Percentiles rank a stretch among this genome's conserved stretches.
These are phyloP conservation scores for Encephalitozoon cuniculi DNA, from an alignment of 371 early-diverging fungal genomes.

Conservation along the genomic window DNA sequence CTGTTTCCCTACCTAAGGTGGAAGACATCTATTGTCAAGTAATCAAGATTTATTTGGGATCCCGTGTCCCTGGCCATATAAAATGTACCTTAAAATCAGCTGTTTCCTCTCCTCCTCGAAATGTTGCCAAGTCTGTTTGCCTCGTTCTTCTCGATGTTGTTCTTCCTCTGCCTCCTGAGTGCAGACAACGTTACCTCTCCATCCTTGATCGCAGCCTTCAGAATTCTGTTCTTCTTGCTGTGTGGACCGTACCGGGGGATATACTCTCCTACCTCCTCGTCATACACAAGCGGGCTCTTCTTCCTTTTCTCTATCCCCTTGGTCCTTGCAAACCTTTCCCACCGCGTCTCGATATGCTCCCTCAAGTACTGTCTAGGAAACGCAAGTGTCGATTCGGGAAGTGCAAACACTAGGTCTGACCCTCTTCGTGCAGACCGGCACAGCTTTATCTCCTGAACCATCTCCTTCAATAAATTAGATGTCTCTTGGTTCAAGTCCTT, in stretches of 20 bases:
- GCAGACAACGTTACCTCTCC: constrained; percentile 62
- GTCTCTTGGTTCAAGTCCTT: background rate
- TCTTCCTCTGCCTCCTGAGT: constrained; percentile 24
- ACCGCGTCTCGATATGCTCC: constrained; percentile 66
- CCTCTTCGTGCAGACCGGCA: constrained; percentile 2
- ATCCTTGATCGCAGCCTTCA: constrained; percentile 75
- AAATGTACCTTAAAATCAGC: background rate
- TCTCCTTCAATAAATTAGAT: background rate
- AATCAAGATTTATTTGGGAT: background rate
- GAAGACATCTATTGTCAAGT: background rate
- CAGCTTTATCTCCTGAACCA: constrained; percentile 21
- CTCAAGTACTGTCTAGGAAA: constrained; percentile 12
- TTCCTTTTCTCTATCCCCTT: constrained; percentile 81
- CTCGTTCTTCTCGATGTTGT: constrained; percentile 32
- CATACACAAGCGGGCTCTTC: constrained; percentile 70
- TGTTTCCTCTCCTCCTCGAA: background rate
- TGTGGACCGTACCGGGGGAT: constrained; percentile 78
- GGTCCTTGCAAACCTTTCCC: constrained; percentile 94
- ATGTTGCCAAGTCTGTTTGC: constrained; percentile 7
- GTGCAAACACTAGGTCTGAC: constrained; percentile 23
- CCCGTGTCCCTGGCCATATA: background rate
- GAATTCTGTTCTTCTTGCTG: constrained; percentile 66
- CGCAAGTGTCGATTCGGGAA: background rate
- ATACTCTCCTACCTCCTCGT: constrained; percentile 75
- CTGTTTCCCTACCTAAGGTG: constrained; percentile 13